phyloP scores from a whole-genome alignment of 805 yeast species.

The Hanseniaspora vineae region DNA sequence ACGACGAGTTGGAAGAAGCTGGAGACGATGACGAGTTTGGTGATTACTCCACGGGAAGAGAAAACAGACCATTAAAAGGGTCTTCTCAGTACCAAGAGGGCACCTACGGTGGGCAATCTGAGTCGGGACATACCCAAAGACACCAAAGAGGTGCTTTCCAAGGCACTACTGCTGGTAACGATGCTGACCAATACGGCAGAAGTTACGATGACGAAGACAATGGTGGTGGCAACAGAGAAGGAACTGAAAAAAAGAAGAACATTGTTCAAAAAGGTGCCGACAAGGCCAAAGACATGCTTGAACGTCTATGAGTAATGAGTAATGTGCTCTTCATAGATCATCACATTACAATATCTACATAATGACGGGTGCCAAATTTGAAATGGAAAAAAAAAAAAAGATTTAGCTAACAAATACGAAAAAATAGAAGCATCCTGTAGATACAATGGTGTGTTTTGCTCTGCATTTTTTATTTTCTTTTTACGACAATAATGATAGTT shows the following conservation, averaged over 20 bases:
- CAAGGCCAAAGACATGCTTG: background rate
- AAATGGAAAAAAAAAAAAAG: no score
- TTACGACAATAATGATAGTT: no score
- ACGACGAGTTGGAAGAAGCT: background rate
- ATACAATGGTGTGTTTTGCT: no score
- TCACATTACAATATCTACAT: no score
- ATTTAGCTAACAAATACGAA: no score
- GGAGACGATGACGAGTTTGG: background rate
- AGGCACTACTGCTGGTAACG: background rate
- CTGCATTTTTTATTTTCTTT: no score
- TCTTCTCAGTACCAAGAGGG: background rate
- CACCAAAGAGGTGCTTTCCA: background rate
- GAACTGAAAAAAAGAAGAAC: background rate
- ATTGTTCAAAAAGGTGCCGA: background rate
- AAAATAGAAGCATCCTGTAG: no score
- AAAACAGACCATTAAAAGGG: background rate
- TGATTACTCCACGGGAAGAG: background rate
- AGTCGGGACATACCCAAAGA: background rate
- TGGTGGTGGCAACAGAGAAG: background rate
- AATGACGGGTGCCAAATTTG: no score
- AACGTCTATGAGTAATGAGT: no score
- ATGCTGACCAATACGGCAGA: background rate
- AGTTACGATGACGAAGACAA: background rate
- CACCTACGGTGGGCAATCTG: no score
- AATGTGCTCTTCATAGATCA: no score